Base-by-base conservation (phyloP, 306 rosid species). In the Carpinus viminea region DNA sequence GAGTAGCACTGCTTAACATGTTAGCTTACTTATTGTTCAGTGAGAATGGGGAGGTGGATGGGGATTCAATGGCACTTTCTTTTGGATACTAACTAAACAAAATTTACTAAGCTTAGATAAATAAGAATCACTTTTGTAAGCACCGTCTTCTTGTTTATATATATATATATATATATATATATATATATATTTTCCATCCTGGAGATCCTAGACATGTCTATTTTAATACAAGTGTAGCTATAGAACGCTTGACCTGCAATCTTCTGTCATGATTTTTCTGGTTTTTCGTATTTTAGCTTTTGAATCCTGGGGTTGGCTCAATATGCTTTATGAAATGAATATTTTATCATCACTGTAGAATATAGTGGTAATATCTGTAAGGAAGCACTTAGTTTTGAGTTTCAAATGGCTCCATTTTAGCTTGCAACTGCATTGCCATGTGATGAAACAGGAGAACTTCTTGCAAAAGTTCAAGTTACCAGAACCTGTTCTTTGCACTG, bases 401-500 rank as follows among this genome's bases (percentile, higher is more conserved):
- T 62, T 34, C 69, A 62, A 4, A 31, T 45, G 69, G 69, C n/a
- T 12, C 10, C 45, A 12, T 12, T 45, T 62, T 62, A 16, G 45
- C 20, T 62, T 62, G 65, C 15, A 9, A 59, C 36, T 59, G 65
- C 34, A 24, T 59, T 59, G 65, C 72, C 56, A 66, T 13, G 38
- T 51, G 71, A 72, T 43, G 34, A 24, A 77, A 68, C 84, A 91
- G 97, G 91, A 85, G 72, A 83, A 79, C 64, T 8, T 72, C 26
- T 69, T 89, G 83, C 93, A 89, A 75, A 68, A 79, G 64, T 89
- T 91, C 74, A 77, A 83, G 90, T 88, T 89, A 15, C 91, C 93
- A 59, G 88, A 89, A 78, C 91, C 92, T 74, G 88, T 85, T 79
- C 51, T 91, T 52, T 89, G 91, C 72, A 20, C 82, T 36, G 93